Base-by-base conservation (phyloP, 192 early-diverging fungal genomes). In the Coemansia brasiliensis region DNA sequence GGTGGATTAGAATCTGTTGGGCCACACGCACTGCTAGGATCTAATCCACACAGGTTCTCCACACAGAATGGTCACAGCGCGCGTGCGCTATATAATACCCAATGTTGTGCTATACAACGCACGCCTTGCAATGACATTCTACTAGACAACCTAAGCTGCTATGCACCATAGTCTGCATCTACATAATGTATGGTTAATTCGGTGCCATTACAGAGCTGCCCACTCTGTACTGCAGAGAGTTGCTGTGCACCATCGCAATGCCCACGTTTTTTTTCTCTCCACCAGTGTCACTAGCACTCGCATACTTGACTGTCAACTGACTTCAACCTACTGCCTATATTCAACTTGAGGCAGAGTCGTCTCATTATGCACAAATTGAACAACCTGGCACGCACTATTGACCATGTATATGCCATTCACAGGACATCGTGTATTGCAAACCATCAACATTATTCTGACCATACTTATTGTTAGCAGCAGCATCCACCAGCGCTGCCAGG, bases 141-240 rank as follows among this genome's bases (percentile, higher is more conserved):
- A 16, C 25, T 56, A 18, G 7, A 42, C 42, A 56, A 16, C 55
- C 7, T 13, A 17, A 43, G 20, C 39, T 8, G n/a, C 39, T 18
- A 58, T 46, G 44, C 44, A 48, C 37, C 43, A 48, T 17, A 46
- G 20, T 38, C 44, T 59, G 45, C 45, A 39, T 39, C 13, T 39
- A 21, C 57, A 59, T 44, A 49, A 59, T 49, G 57, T 37, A 37
- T 59, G 45, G 44, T 39, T 59, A 59, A 59, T 37, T 46, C 25
- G 57, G 57, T 15, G 55, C 39, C 37, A 21, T 25, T 15, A 16
- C 9, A n/a, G 26, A 20, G 46, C 7, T 49, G 46, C 46, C 24
- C 20, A 11, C 50, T 52, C 15, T n/a, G n/a, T 52, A 21, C 16
- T 52, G 52, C 38, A 38, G 35, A 54, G 35, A 38, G 43, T 39